phyloP scores from a whole-genome alignment of 768 basidiomycete species.

The Holtermannia corniformis region DNA sequence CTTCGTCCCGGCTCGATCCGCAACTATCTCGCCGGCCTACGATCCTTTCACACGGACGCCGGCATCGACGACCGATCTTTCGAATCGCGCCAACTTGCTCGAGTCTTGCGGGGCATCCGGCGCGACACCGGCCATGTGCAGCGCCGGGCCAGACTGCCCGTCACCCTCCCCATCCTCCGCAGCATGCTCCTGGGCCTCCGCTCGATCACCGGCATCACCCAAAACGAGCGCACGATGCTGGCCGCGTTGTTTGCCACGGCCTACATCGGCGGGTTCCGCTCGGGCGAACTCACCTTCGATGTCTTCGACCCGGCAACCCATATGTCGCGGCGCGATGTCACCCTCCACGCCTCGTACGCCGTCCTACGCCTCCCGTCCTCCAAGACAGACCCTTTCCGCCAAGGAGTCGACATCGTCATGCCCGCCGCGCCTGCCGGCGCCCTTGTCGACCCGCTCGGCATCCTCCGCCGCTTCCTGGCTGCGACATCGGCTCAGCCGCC shows the following conservation, averaged over 20 bases:
- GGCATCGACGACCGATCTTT: conserved; percentile 31
- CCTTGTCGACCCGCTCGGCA: conserved; percentile 9
- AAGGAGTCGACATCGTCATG: conserved; percentile 27
- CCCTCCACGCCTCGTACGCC: conserved; percentile 35
- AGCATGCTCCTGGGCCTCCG: conserved; percentile 3
- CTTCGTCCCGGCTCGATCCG: conserved; percentile 36
- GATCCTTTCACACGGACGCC: conserved; percentile 35
- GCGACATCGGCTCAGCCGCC: no score
- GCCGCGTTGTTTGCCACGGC: conserved; percentile 21
- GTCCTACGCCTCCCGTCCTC: conserved; percentile 35
- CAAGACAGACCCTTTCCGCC: conserved; percentile 43
- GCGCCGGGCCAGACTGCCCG: conserved; percentile 31
- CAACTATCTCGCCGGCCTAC: conserved; percentile 26
- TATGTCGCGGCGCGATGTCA: conserved; percentile 29
- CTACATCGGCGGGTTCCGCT: conserved; percentile 23
- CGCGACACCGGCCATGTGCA: conserved; percentile 29
- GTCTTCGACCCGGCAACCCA: conserved; percentile 14
- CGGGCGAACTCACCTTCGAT: conserved; percentile 26
- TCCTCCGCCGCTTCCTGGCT: conserved; percentile 14
- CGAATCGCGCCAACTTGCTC: conserved; percentile 32
- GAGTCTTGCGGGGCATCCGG: conserved; percentile 42
- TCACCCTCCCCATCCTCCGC: conserved; percentile 29
- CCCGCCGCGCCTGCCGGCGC: no score
- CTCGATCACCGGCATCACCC: neutral
- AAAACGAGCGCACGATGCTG: conserved; percentile 1